These are phyloP conservation scores for Clavariopsis aquatica DNA, from an alignment of 495 filamentous ascomycete species.

Conservation along the genomic window DNA sequence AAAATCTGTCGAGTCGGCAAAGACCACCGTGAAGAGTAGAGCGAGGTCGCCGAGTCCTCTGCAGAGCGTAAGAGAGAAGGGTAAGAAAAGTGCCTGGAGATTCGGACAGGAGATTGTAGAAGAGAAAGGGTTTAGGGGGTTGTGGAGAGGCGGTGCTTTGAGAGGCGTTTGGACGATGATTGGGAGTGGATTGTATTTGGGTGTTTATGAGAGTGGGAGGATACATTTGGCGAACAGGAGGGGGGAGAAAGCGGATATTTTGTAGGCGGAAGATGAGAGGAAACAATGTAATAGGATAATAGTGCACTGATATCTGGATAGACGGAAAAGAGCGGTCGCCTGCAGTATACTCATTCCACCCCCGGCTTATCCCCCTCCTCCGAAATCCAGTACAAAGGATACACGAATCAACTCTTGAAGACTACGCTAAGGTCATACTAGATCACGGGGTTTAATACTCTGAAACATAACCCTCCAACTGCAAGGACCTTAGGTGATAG, in stretches of 20 bases:
- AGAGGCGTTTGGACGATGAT: conserved; percentile 79
- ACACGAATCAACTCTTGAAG: no score
- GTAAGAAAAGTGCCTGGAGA: conserved; percentile 50
- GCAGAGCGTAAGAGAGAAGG: conserved; percentile 37
- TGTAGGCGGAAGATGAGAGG: no score
- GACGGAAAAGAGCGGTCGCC: no score
- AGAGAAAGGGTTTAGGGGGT: conserved; percentile 66
- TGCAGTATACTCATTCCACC: no score
- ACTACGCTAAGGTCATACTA: no score
- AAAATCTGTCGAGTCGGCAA: conserved; percentile 37
- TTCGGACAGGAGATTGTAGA: conserved; percentile 63
- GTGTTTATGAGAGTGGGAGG: conserved; percentile 79
- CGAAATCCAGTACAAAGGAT: no score
- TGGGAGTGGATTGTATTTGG: conserved; percentile 80
- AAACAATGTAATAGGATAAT: no score
- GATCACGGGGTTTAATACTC: no score
- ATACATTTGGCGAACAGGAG: conserved; percentile 64
- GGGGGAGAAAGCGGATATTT: conserved; percentile 34
- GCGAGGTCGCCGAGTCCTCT: conserved; percentile 20
- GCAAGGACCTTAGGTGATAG: no score
- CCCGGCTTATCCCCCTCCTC: no score
- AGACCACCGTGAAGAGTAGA: conserved; percentile 27
- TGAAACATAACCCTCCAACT: no score
- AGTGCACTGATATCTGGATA: no score
- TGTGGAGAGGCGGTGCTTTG: conserved; percentile 76